A percentile compares a stretch with the other conserved stretches of the same genome.
phyloP scores from a whole-genome alignment of 768 basidiomycete genomes.

The Lentinus tigrinus region DNA sequence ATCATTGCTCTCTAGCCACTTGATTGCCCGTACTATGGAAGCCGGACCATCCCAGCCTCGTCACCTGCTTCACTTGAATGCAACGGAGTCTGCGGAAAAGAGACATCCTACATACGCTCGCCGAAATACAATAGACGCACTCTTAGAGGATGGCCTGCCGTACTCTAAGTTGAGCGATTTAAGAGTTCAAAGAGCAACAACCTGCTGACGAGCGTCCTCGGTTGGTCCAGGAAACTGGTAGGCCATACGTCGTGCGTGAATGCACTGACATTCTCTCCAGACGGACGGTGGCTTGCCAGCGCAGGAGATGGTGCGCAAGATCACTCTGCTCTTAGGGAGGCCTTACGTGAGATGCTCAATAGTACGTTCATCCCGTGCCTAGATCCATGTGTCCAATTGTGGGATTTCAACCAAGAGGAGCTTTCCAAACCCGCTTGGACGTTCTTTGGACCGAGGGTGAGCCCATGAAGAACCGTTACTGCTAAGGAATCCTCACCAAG shows the following conservation, averaged over 20 bases:
- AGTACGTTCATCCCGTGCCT: not conserved
- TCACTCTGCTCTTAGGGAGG: not conserved
- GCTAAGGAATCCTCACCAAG: not conserved
- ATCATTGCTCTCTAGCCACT: no score
- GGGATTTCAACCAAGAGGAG: conserved; percentile 37
- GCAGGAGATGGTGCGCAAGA: conserved; percentile 34
- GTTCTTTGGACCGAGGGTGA: conserved; percentile 29
- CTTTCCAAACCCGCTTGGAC: conserved; percentile 25
- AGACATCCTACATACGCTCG: not conserved
- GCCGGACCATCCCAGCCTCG: no score
- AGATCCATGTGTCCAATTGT: conserved; percentile 34
- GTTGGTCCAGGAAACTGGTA: conserved; percentile 28
- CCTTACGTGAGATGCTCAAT: not conserved
- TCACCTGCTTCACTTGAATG: not conserved
- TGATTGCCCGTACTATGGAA: no score
- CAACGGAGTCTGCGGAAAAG: not conserved
- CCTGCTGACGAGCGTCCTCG: not conserved
- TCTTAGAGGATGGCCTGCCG: conserved; percentile 20
- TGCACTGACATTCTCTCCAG: conserved; percentile 34
- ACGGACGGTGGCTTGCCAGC: conserved; percentile 39
- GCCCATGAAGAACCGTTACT: not conserved
- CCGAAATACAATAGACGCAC: not conserved
- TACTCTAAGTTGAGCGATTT: conserved; percentile 24
- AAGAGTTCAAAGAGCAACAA: no score
- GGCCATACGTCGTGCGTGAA: conserved; percentile 39